Base-by-base conservation (phyloP, 768 basidiomycete species). In the Asterophora lycoperdoides region DNA sequence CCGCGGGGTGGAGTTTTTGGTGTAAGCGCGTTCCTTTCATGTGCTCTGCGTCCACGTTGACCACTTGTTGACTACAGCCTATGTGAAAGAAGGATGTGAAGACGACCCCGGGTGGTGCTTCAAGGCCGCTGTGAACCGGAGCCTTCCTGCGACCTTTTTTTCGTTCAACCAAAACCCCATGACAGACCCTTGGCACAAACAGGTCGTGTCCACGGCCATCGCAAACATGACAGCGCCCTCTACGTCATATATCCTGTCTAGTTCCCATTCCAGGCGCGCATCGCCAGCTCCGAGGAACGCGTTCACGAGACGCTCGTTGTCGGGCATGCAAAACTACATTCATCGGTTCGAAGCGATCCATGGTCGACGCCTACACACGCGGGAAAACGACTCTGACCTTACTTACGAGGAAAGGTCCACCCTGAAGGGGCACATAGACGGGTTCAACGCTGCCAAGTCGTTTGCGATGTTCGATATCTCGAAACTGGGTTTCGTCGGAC, bases 1-100 rank as follows among this genome's bases (percentile, higher is more conserved):
- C 80, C 14, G 76, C 81, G 1, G 84, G 86, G 0, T 87, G 83
- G 80, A 65, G 67, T 30, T 87, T 87, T 61, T 87, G 86, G 84
- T 75, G 84, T 84, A 56, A 53, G 80, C 60, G 37, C 38, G 49
- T 10, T 36, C 33, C 18, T 30, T 38, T 29, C 1, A 26, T n/a
- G 14, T 20, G 2, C 5, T 30, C 38, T 18, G 32, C 48, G 34
- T 11, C 14, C 34, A 26, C 43, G 34, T 47, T 37, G 13, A 48
- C 52, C 32, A 23, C 23, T 23, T 23, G 23, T 3, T 40, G 15
- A 32, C 8, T 29, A 11, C 45, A 83, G 80, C 81, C 3, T 85
- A 81, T 55, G 69, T 73, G 47, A 83, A 79, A 52, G 86, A 87
- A 57, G 70, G 65, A 8, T 87, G 84, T 51, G 67, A 73, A 6